phyloP scores from a whole-genome alignment of 78 protist species.

The Dictyostelium capitatum region DNA sequence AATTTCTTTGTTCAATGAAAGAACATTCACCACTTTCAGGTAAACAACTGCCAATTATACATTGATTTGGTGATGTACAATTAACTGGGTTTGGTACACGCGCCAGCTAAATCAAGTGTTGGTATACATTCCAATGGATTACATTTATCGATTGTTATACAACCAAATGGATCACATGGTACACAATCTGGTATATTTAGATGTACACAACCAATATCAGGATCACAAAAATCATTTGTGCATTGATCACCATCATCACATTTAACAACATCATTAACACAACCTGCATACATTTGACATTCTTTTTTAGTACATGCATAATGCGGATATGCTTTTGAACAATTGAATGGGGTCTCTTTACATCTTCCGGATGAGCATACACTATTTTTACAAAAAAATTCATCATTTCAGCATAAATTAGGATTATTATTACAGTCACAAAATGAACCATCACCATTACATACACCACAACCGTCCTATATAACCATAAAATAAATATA shows the following conservation, averaged over 20 bases:
- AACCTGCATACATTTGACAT: neutral
- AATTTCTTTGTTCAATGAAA: too few species aligned
- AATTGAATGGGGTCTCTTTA: too few species aligned
- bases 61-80: neutral
- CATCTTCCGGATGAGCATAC: too few species aligned
- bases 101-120: neutral
- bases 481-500: too few species aligned
- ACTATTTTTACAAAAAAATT: too few species aligned
- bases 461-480: neutral
- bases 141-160: neutral
- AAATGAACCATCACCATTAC: neutral
- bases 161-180: neutral
- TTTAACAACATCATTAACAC: neutral
- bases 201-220: neutral
- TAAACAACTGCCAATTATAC: neutral
- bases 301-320: neutral
- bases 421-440: neutral
- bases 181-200: neutral
- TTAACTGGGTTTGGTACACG: neutral
- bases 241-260: neutral
- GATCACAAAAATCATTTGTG: neutral
- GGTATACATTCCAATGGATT: neutral
- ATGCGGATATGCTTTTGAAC: neutral
- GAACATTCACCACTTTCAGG: too few species aligned
- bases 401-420: neutral